Conservation (phyloP, 1,284 basidiomycete species). For the Neotropicomus parvogracilis region DNA sequence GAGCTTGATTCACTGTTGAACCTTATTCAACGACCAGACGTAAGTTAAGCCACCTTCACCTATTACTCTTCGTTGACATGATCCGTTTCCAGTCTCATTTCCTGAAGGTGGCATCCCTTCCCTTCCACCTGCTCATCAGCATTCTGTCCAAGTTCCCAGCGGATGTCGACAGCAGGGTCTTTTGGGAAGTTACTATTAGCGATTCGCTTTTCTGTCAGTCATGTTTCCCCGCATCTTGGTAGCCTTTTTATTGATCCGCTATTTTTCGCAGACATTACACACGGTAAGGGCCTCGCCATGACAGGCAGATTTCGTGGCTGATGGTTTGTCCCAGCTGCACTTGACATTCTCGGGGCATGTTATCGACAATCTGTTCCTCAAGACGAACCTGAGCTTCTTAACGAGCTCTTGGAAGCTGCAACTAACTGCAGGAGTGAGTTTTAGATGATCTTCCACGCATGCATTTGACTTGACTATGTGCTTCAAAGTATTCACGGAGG, state of each 20-base stretch:
- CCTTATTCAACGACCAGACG: constrained; percentile 72
- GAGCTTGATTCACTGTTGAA: constrained; percentile 63
- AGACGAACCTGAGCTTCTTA: constrained; percentile 40
- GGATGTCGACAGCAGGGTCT: constrained; percentile 67
- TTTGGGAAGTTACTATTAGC: constrained; percentile 57
- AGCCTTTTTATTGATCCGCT: constrained; percentile 5
- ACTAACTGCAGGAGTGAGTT: constrained; percentile 53
- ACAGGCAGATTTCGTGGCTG: neutral
- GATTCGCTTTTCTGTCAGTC: constrained; percentile 63
- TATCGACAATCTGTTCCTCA: constrained; percentile 36
- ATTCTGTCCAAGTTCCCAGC: constrained; percentile 71
- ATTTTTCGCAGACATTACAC: constrained; percentile 19
- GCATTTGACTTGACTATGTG: constrained; percentile 5
- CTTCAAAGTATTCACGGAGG: constrained; percentile 54
- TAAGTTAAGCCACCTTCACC: constrained; percentile 35
- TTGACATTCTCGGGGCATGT: constrained; percentile 33
- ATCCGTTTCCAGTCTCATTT: constrained; percentile 61
- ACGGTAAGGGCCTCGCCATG: constrained; percentile 14
- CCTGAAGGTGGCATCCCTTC: constrained; percentile 74
- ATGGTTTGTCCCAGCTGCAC: constrained; percentile 25
- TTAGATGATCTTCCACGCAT: neutral
- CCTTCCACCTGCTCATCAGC: constrained; percentile 70
- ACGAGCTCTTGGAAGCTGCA: constrained; percentile 51
- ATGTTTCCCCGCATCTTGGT: neutral
- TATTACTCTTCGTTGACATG: constrained; percentile 8